Base-by-base conservation (phyloP, 164 flowering plant genomes). In the Magnolia kwangsiensis region DNA sequence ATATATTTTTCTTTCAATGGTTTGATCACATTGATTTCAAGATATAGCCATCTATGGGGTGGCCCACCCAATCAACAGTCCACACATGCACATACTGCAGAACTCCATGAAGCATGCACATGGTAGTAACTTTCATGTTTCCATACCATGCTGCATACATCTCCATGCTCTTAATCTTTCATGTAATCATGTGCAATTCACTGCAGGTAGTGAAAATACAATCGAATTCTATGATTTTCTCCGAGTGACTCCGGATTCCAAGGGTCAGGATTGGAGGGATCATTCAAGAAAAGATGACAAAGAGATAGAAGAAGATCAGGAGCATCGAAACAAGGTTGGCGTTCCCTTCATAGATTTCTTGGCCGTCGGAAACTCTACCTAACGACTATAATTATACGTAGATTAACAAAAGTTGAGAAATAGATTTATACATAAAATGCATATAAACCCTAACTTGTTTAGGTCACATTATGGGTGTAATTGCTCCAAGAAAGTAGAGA, bases 211-310 rank as follows among this genome's bases (percentile, higher is more conserved):
- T 13, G 72, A 77, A 37, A 79, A 67, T 51, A 81, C 75, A 2
- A 73, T 83, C 3, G 91, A 89, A 82, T 92, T 85, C 63, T 90
- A 89, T 72, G 88, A 92, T 79, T 92, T 92, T 85, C 93, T 92
- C 10, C 82, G 81, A 66, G 88, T 90, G 71, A 84, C 88, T 64
- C 82, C 88, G 0, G 89, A 89, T 67, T 88, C 93, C 8, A 86
- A 80, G 21, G 68, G 68, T 69, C 86, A 87, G 24, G 91, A 88
- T 77, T 89, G 86, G 76, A 88, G 74, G 71, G 89, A 87, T 77
- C 77, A 81, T 27, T 73, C 82, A 50, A 89, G 80, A 73, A 83
- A 77, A 80, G 89, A 87, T 11, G 88, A 85, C 0, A 88, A 87
- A 69, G 90, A 87, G 81, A 81, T 87, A 68, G 89, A 87, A 64